phyloP scores from a whole-genome alignment of 352 stramenopile species.

The Globisporangium paddicum region DNA sequence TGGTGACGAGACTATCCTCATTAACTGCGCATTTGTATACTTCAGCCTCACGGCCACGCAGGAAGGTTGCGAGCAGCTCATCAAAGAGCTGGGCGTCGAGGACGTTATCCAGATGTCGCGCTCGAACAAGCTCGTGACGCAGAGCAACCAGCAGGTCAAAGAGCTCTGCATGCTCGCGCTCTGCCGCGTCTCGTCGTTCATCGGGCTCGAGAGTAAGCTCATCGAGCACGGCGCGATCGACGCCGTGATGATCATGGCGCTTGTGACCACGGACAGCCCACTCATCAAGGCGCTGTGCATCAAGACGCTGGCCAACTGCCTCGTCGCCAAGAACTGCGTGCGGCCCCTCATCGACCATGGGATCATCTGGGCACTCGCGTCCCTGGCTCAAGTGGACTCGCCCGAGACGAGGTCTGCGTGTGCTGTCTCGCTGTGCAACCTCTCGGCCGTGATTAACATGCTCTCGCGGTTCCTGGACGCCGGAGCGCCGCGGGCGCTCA shows the following conservation, averaged over 20 bases:
- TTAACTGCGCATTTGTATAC: slow-evolving; percentile 68
- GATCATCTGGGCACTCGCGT: slow-evolving; percentile 71
- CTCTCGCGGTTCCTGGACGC: slow-evolving; percentile 64
- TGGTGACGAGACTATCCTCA: slow-evolving; percentile 43
- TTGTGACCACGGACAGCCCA: slow-evolving; percentile 60
- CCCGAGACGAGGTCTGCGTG: slow-evolving; percentile 51
- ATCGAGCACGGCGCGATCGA: slow-evolving; percentile 75
- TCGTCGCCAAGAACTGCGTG: slow-evolving; percentile 59
- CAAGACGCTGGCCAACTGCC: slow-evolving; percentile 73
- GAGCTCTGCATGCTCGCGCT: slow-evolving; percentile 68
- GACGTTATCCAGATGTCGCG: slow-evolving; percentile 67
- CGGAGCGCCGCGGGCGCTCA: slow-evolving; percentile 51
- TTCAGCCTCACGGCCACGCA: slow-evolving; percentile 60
- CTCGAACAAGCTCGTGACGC: slow-evolving; percentile 23
- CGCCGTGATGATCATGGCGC: slow-evolving; percentile 61
- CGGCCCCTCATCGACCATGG: slow-evolving; percentile 66
- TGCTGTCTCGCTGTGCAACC: slow-evolving; percentile 72
- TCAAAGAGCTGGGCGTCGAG: slow-evolving; percentile 67
- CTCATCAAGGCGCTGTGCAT: slow-evolving; percentile 68
- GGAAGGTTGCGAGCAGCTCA: slow-evolving; percentile 64
- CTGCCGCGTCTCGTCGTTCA: slow-evolving; percentile 62
- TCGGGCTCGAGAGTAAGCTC: slow-evolving; percentile 48
- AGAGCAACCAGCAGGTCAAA: slow-evolving; percentile 45
- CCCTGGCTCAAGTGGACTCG: slow-evolving; percentile 56
- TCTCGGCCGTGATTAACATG: slow-evolving; percentile 53